Conservation (phyloP, 768 basidiomycete genomes). For the Serpula lacrymans region DNA sequence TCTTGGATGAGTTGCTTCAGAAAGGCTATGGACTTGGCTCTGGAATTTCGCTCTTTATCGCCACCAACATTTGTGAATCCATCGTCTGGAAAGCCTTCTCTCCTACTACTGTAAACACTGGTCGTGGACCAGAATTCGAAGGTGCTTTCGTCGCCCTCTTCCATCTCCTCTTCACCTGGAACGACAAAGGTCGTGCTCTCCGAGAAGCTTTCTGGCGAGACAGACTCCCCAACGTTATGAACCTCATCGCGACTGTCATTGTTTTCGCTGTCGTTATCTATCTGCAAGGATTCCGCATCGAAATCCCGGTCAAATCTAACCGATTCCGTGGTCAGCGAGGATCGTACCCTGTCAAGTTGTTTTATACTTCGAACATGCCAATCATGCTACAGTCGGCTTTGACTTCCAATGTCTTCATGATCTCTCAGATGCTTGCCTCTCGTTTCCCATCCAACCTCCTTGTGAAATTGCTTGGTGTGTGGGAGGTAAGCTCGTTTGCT, state of each 20-base stretch:
- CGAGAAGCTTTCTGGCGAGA: slow-evolving; percentile 99
- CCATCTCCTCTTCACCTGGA: slow-evolving; percentile 97
- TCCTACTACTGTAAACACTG: slow-evolving; percentile 96
- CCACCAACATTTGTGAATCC: slow-evolving; percentile 99
- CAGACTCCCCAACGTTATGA: slow-evolving; percentile 96
- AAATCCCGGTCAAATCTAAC: slow-evolving; percentile 97
- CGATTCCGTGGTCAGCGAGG: slow-evolving; percentile 95
- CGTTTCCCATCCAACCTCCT: slow-evolving; percentile 92
- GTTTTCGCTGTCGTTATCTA: slow-evolving; percentile 97
- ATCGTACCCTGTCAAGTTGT: slow-evolving; percentile 94
- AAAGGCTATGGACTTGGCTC: slow-evolving; percentile 99
- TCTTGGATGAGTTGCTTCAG: slow-evolving; percentile 97
- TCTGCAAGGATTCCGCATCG: slow-evolving; percentile 97
- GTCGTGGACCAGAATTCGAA: slow-evolving; percentile 96
- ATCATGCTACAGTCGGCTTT: slow-evolving; percentile 98
- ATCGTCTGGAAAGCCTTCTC: slow-evolving; percentile 99
- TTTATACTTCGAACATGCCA: slow-evolving; percentile 99
- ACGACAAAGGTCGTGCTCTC: slow-evolving; percentile 95
- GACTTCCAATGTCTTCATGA: slow-evolving; percentile 91
- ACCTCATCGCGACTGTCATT: slow-evolving; percentile 85
- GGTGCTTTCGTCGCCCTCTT: slow-evolving; percentile 95
- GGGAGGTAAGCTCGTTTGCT: slow-evolving; percentile 70
- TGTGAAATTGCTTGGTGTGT: slow-evolving; percentile 89
- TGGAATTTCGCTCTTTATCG: slow-evolving; percentile 98
- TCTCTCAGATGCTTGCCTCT: slow-evolving; percentile 91